Evolutionary conservation across 495 filamentous ascomycete species (phyloP).

Genomic region (Darksidea phi): DNA sequence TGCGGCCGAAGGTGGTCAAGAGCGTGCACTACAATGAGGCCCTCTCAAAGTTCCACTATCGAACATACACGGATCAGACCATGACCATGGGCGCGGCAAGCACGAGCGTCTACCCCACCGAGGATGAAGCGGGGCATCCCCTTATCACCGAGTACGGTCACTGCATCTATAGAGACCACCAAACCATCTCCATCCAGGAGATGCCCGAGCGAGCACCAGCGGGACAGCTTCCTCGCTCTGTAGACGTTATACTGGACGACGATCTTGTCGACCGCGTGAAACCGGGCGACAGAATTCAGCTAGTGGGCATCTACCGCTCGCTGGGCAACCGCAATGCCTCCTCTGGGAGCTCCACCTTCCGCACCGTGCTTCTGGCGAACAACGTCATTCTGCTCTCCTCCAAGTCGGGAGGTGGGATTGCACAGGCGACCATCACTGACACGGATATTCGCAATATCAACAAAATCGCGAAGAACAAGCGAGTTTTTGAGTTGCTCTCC

Average conservation of each 20-base stretch:
- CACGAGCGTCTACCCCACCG: constrained; percentile 87
- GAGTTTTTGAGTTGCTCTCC: constrained; percentile 89
- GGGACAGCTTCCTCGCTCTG: constrained; percentile 90
- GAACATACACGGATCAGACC: constrained; percentile 91
- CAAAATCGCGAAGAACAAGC: constrained; percentile 92
- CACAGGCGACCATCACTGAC: constrained; percentile 90
- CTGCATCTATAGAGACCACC: constrained; percentile 93
- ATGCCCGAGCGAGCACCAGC: constrained; percentile 98
- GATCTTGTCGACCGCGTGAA: constrained; percentile 94
- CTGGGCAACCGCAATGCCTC: constrained; percentile 91
- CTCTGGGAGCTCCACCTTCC: constrained; percentile 84
- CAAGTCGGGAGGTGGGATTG: constrained; percentile 92
- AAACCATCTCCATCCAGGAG: constrained; percentile 97
- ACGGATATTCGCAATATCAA: constrained; percentile 98
- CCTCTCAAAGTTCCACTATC: constrained; percentile 76
- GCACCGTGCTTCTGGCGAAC: constrained; percentile 89
- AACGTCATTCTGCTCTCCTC: constrained; percentile 93
- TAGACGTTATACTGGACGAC: constrained; percentile 97
- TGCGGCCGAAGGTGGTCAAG: constrained; percentile 93
- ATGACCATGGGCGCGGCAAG: constrained; percentile 91
- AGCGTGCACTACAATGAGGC: constrained; percentile 93
- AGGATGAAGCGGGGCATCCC: constrained; percentile 79
- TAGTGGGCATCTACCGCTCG: constrained; percentile 91
- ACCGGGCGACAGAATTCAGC: constrained; percentile 91
- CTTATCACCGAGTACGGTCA: constrained; percentile 94